Percentiles rank a stretch among this genome's conserved stretches.
phyloP scores from a whole-genome alignment of 345 rosid species.

The Raphanus raphanistrum region DNA sequence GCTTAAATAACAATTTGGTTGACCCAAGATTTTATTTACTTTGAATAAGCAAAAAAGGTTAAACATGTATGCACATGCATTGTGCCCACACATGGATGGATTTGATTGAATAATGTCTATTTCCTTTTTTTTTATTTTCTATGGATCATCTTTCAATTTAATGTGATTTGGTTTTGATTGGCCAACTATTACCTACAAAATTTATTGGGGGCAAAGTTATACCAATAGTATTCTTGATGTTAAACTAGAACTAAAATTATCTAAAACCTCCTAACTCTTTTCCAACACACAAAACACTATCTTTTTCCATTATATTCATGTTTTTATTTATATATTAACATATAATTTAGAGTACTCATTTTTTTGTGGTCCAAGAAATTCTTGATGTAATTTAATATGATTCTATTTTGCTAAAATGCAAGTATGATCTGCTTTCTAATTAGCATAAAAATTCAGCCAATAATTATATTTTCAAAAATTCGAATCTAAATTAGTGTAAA shows the following conservation, averaged over 20 bases:
- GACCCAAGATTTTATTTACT: neutral
- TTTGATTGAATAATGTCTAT: slow-evolving; percentile 12
- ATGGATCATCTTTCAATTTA: slow-evolving; percentile 21
- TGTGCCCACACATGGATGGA: slow-evolving; percentile 1
- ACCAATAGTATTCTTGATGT: slow-evolving; percentile 10
- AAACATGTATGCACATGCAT: neutral
- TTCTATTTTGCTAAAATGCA: neutral
- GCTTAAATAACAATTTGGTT: slow-evolving; percentile 20
- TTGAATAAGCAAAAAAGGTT: slow-evolving; percentile 7
- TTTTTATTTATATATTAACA: neutral
- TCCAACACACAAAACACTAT: neutral
- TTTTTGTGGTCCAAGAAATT: neutral
- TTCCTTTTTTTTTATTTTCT: neutral
- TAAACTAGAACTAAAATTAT: neutral
- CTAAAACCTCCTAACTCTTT: neutral
- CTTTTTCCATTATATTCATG: neutral
- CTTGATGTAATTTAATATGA: neutral
- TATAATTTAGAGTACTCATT: neutral
- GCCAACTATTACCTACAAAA: slow-evolving; percentile 25
- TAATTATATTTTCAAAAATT: neutral
- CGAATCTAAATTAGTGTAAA: neutral
- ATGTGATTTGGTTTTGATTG: slow-evolving; percentile 21
- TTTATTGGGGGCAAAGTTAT: slow-evolving; percentile 8
- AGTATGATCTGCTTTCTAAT: neutral
- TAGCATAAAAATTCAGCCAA: neutral